Base-by-base conservation (phyloP, 768 basidiomycete species). In the Tylopilus sp. region DNA sequence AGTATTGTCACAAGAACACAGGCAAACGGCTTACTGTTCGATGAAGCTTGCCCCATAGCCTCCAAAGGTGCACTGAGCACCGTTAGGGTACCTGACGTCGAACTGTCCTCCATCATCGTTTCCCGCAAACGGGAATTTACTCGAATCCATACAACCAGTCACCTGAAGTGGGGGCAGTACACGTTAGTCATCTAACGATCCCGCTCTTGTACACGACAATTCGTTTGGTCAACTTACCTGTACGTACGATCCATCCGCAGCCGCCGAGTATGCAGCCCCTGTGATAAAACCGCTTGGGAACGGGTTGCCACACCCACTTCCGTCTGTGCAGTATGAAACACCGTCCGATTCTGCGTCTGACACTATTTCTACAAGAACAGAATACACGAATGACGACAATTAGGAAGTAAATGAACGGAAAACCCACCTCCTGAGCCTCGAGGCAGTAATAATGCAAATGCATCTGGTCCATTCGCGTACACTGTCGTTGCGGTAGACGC, bases 21-120 rank as follows among this genome's bases (percentile, higher is more conserved):
- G 36, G 56, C 1, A 18, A 40, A 23, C 0, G 13, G 36, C 77
- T 57, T 51, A 79, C 79, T 71, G 69, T 59, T 79, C 70, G 35
- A 79, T 78, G 52, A 80, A 79, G 50, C 78, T 79, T 35, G 77
- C 75, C 6, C 72, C 76, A 40, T 71, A 74, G 5, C 78, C 78
- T 38, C 79, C 78, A 51, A 74, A 79, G 3, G 70, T 69, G 62
- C 79, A 79, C 44, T 77, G 75, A 20, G 79, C 78, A n/a, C 78
- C 78, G 44, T 79, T 73, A 2, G 77, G 79, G 57, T 72, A 79
- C 21, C 78, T 72, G 39, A 73, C 67, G 44, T 79, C 79, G 51
- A 78, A 72, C 56, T 80, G 78, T 10, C 79, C 78, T 6, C 78
- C 79, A 4, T 69, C 66, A 38, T 80, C 77, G 18, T 52, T 57